These are phyloP conservation scores for Rhizoclosmatium globosum DNA, from an alignment of 192 early-diverging fungal species.

Conservation along the genomic window DNA sequence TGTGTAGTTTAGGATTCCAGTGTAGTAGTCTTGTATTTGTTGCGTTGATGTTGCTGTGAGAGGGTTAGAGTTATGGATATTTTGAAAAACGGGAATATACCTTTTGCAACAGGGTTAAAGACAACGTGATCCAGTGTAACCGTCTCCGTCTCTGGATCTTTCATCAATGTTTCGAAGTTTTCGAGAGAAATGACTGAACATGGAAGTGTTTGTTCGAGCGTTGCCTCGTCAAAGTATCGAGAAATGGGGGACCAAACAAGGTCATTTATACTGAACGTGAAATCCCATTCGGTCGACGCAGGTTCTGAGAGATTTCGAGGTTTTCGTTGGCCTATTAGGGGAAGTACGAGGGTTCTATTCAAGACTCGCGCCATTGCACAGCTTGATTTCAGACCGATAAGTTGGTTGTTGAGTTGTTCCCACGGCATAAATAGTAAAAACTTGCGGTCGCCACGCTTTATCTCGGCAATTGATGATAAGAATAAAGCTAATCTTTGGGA, in stretches of 20 bases:
- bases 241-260: slow-evolving; percentile 35
- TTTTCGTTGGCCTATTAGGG: slow-evolving; percentile 37
- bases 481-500: too few relatives aligned
- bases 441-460: not conserved
- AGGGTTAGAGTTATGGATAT: too few relatives aligned
- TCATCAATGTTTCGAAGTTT: slow-evolving; percentile 12
- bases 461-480: too few relatives aligned
- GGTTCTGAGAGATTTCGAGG: slow-evolving; percentile 10
- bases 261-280: slow-evolving; percentile 33
- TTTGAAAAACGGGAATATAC: too few relatives aligned
- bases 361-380: slow-evolving; percentile 44
- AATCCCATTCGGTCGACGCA: slow-evolving; percentile 32
- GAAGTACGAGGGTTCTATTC: slow-evolving; percentile 44
- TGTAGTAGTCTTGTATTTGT: slow-evolving; percentile 46
- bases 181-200: slow-evolving; percentile 11
- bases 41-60: slow-evolving; percentile 23
- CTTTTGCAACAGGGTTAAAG: slow-evolving; percentile 43
- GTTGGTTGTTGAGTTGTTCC: slow-evolving; percentile 55
- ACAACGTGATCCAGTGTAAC: slow-evolving; percentile 25
- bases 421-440: slow-evolving; percentile 50
- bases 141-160: not conserved
- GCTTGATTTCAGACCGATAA: slow-evolving; percentile 43
- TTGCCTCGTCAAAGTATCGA: slow-evolving; percentile 36
- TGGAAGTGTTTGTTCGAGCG: slow-evolving; percentile 15
- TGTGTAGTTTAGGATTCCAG: slow-evolving; percentile 25